Evolutionary conservation across 176 grass and related monocot genomes (phyloP).

Genomic region (Eleusine coracana): DNA sequence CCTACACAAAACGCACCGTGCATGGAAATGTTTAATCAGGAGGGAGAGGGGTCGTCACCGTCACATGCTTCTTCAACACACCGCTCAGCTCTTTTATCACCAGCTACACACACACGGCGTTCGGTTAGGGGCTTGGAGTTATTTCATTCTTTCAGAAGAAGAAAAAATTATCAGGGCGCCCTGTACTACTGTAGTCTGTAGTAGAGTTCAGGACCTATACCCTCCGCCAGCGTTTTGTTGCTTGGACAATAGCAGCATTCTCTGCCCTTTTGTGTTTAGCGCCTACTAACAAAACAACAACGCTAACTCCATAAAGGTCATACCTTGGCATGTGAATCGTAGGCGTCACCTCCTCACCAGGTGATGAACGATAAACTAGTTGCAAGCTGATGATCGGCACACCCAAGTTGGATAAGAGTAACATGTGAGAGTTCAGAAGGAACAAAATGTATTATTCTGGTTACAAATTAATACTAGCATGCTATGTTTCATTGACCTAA

Average conservation of each 20-base stretch:
- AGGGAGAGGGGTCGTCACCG: neutral
- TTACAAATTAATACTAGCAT: too few species aligned
- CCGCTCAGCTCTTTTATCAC: too few species aligned
- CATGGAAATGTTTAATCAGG: constrained; percentile 5
- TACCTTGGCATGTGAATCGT: constrained; percentile 28
- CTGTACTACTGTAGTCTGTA: too few species aligned
- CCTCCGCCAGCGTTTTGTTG: neutral
- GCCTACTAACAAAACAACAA: neutral
- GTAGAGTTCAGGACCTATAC: neutral
- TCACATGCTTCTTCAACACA: constrained; percentile 28
- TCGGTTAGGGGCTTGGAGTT: too few species aligned
- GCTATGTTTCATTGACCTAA: neutral
- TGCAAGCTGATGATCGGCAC: neutral
- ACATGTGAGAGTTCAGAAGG: neutral
- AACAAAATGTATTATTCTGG: too few species aligned
- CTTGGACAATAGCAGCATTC: neutral
- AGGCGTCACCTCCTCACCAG: neutral
- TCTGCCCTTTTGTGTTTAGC: neutral
- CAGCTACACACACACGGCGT: too few species aligned
- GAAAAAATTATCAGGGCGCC: too few species aligned
- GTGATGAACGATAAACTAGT: neutral
- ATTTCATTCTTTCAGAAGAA: too few species aligned
- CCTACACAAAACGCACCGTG: neutral
- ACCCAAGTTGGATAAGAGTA: neutral
- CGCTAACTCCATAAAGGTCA: neutral